These are phyloP conservation scores for Ophiostoma quercus DNA, from an alignment of 2,329 filamentous ascomycete genomes.

Conservation along the genomic window DNA sequence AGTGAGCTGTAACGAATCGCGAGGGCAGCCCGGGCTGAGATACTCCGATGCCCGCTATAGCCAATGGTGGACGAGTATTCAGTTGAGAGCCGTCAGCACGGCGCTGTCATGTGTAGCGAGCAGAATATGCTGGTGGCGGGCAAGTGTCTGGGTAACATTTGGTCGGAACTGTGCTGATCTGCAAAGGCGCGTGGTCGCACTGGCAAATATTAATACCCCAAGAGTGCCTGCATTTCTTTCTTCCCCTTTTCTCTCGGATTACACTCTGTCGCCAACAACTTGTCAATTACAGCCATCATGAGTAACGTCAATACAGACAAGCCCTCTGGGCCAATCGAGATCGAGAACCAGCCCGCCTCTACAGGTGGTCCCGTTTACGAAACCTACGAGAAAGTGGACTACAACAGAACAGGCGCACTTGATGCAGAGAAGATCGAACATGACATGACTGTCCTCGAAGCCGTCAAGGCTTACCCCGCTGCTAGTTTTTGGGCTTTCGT, in stretches of 20 bases:
- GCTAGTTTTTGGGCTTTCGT: slow-evolving; percentile 39
- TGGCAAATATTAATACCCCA: neutral
- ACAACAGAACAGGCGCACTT: slow-evolving; percentile 43
- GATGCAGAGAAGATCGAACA: slow-evolving; percentile 47
- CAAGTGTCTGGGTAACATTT: neutral
- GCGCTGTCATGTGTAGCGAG: neutral
- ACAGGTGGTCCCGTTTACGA: neutral
- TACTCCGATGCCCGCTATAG: neutral
- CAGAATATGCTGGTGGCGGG: neutral
- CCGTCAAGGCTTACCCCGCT: slow-evolving; percentile 35
- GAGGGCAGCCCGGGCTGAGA: neutral
- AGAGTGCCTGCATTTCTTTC: neutral
- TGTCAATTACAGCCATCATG: neutral
- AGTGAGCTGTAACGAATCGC: neutral
- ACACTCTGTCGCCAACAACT: neutral
- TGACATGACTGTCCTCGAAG: slow-evolving; percentile 35
- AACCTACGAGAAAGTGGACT: neutral
- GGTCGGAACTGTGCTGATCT: neutral
- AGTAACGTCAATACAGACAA: neutral
- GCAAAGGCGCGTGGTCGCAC: neutral
- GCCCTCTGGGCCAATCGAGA: neutral
- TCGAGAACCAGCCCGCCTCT: neutral
- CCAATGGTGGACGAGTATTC: neutral
- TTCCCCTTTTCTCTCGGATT: neutral
- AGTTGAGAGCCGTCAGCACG: neutral